Evolutionary conservation across 176 grass and related monocot species (phyloP).

Genomic region (Luzula sylvatica): DNA sequence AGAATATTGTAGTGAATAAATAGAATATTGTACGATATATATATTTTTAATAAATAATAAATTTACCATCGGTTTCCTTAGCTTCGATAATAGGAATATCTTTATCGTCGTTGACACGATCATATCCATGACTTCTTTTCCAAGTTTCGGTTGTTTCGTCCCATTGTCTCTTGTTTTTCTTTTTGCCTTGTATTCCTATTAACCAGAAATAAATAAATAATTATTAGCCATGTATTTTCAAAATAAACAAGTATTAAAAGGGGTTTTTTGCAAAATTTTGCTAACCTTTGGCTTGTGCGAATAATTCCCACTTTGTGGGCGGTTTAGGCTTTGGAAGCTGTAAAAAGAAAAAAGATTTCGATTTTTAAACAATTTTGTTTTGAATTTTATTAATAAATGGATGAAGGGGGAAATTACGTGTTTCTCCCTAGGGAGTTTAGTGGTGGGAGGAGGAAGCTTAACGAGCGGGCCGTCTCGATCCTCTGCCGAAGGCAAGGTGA

Average conservation of each 20-base stretch:
- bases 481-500: conserved; percentile 47
- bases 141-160: conserved; percentile 74
- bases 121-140: conserved; percentile 80
- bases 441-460: conserved; percentile 34
- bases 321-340: conserved; percentile 79
- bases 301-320: conserved; percentile 86
- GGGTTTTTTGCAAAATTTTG: background rate
- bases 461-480: conserved; percentile 65
- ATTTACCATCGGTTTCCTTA: conserved; percentile 59
- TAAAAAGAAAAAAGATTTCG: background rate
- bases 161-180: conserved; percentile 82
- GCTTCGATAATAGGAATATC: conserved; percentile 80
- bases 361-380: background rate
- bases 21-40: too few species aligned
- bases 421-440: conserved; percentile 76
- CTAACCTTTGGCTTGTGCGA: conserved; percentile 71
- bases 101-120: conserved; percentile 88
- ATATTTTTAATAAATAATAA: too few species aligned
- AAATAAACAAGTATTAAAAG: background rate
- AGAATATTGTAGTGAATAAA: too few species aligned
- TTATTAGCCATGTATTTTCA: too few species aligned
- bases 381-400: conserved; percentile 1
- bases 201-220: background rate
- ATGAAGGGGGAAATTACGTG: conserved; percentile 41
- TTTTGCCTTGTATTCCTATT: conserved; percentile 57